Conservation (phyloP, 352 stramenopile genomes). For the Globisporangium splendens region DNA sequence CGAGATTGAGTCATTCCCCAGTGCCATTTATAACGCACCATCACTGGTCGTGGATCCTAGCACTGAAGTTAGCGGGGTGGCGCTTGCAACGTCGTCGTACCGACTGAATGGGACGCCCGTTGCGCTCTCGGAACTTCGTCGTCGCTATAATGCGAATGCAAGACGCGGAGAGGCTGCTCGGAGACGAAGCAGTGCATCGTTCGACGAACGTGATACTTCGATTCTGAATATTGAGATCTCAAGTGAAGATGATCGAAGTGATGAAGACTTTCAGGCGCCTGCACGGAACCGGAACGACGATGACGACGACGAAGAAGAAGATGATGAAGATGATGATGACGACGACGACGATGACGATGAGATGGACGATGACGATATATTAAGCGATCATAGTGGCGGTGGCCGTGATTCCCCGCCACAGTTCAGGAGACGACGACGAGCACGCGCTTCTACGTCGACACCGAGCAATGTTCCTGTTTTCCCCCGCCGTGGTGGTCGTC, state of each 20-base stretch:
- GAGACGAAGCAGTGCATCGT: conserved; percentile 31
- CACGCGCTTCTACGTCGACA: conserved; percentile 15
- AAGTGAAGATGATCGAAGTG: conserved; percentile 81
- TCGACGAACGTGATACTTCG: conserved; percentile 80
- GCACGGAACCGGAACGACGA: conserved; percentile 17
- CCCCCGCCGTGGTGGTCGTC: conserved; percentile 32
- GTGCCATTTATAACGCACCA: conserved; percentile 28
- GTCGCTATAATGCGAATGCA: conserved; percentile 27
- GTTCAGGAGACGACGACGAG: conserved; percentile 32
- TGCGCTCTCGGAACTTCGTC: conserved; percentile 59
- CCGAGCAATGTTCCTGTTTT: conserved; percentile 17
- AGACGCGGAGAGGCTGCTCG: conserved; percentile 20
- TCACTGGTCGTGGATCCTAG: conserved; percentile 13
- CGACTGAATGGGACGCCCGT: conserved; percentile 72
- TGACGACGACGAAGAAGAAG: conserved; percentile 34
- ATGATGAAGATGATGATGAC: conserved; percentile 26
- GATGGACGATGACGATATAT: conserved; percentile 43
- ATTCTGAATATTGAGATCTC: conserved; percentile 83
- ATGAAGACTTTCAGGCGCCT: conserved; percentile 83
- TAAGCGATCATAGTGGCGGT: conserved; percentile 40
- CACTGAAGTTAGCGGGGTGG: conserved; percentile 4
- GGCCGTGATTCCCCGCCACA: conserved; percentile 29
- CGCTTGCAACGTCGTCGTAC: conserved; percentile 47
- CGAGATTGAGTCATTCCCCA: conserved; percentile 49
- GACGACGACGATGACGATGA: conserved; percentile 59